Evolutionary conservation across 345 rosid species (phyloP).

Genomic region (Fremontodendron californicum): DNA sequence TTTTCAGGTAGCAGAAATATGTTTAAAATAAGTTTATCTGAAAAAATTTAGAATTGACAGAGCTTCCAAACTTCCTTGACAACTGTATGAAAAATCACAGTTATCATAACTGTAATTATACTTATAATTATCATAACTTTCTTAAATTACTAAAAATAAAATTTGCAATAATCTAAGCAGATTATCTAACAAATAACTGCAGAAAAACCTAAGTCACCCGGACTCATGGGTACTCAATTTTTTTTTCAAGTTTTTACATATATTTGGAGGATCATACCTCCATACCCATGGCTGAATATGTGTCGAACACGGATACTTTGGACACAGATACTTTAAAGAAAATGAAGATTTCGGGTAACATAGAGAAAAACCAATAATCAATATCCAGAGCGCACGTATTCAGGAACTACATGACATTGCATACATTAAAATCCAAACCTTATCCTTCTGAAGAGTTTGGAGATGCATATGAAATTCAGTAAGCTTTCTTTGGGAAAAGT

Average conservation of each 20-base stretch:
- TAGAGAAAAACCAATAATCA: background rate
- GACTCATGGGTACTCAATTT: too few species aligned
- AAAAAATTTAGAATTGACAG: background rate
- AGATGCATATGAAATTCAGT: conserved; percentile 75
- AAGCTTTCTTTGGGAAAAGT: conserved; percentile 76
- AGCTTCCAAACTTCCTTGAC: background rate
- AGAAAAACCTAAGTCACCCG: background rate
- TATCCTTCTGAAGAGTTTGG: conserved; percentile 73
- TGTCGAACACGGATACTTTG: too few species aligned
- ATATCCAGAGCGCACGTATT: background rate
- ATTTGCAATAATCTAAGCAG: background rate
- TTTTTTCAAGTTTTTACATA: too few species aligned
- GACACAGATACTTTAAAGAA: too few species aligned
- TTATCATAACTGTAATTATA: too few species aligned
- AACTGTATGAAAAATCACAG: too few species aligned
- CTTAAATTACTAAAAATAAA: background rate
- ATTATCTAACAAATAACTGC: background rate
- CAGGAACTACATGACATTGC: background rate
- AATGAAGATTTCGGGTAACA: too few species aligned
- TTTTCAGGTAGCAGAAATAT: background rate
- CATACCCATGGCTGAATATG: too few species aligned
- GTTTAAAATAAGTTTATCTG: background rate
- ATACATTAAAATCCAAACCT: conserved; percentile 37
- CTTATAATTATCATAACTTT: background rate
- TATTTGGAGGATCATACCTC: too few species aligned